Evolutionary conservation across 345 rosid genomes (phyloP).

Genomic region (Jatropha curcas): DNA sequence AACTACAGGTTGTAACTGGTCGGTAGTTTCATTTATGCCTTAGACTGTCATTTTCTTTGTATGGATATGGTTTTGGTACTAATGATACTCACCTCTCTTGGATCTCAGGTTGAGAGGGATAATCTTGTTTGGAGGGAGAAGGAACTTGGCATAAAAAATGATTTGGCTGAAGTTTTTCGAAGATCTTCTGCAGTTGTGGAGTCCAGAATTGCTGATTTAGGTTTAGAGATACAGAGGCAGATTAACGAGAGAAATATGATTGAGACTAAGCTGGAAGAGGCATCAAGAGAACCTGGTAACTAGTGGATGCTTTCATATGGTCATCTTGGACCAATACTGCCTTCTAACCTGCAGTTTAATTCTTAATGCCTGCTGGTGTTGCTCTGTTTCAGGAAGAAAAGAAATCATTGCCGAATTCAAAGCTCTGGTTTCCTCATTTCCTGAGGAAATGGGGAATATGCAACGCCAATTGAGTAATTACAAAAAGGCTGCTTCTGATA

Average conservation of each 20-base stretch:
- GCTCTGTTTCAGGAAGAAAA: slow-evolving; percentile 71
- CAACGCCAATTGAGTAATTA: slow-evolving; percentile 67
- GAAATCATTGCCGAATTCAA: slow-evolving; percentile 82
- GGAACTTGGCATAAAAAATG: slow-evolving; percentile 72
- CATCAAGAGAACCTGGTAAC: slow-evolving; percentile 73
- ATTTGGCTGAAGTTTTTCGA: slow-evolving; percentile 68
- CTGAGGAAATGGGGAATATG: slow-evolving; percentile 85
- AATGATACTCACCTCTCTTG: slow-evolving; percentile 17
- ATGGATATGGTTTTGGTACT: slow-evolving; percentile 33
- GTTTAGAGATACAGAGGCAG: slow-evolving; percentile 63
- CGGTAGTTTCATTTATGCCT: slow-evolving; percentile 49
- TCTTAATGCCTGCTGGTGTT: slow-evolving; percentile 32
- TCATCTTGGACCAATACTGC: slow-evolving; percentile 3
- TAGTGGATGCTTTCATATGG: slow-evolving; percentile 3
- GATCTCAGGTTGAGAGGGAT: slow-evolving; percentile 82
- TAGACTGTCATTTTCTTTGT: slow-evolving; percentile 22
- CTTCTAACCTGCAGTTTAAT: slow-evolving; percentile 16
- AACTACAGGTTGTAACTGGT: slow-evolving; percentile 93
- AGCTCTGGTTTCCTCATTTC: slow-evolving; percentile 80
- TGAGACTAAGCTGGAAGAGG: slow-evolving; percentile 64
- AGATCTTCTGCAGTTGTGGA: slow-evolving; percentile 68
- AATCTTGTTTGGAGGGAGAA: slow-evolving; percentile 78
- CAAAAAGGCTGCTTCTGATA: slow-evolving; percentile 74
- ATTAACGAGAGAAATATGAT: slow-evolving; percentile 56
- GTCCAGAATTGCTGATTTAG: slow-evolving; percentile 62